These are phyloP conservation scores for Trichoderma simmonsii DNA, from an alignment of 2,329 filamentous ascomycete genomes.

Conservation along the genomic window DNA sequence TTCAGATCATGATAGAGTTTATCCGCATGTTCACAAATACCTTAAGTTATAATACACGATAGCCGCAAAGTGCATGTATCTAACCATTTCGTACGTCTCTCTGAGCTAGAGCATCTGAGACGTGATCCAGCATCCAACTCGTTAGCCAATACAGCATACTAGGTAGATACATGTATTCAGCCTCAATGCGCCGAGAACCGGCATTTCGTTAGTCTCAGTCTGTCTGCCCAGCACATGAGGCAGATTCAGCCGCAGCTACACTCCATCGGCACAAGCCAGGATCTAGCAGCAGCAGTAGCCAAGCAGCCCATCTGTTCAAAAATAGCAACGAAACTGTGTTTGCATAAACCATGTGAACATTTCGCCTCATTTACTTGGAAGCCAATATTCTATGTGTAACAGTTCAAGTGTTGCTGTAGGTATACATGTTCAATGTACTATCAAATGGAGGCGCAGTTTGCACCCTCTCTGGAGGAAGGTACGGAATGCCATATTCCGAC, in stretches of 20 bases:
- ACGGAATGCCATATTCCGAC: not conserved
- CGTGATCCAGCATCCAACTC: too few relatives aligned
- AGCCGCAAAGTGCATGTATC: not conserved
- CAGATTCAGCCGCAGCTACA: not conserved
- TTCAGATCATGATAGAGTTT: not conserved
- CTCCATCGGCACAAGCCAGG: not conserved
- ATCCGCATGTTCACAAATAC: not conserved
- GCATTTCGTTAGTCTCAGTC: not conserved
- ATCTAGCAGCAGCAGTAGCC: not conserved
- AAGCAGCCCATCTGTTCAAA: not conserved
- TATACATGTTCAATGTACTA: not conserved
- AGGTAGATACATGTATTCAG: not conserved
- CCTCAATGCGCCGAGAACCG: not conserved
- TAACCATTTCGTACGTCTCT: not conserved
- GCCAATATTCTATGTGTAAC: not conserved
- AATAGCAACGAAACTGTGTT: not conserved
- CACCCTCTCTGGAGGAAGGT: not conserved
- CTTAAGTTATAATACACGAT: not conserved
- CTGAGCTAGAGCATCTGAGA: too few relatives aligned
- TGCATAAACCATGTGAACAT: not conserved
- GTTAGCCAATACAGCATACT: not conserved
- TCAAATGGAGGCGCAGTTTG: not conserved
- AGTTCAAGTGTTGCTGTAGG: not conserved
- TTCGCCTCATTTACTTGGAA: not conserved
- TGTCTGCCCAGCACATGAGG: not conserved